Base-by-base conservation (phyloP, 2,329 filamentous ascomycete genomes). In the Pseudogymnoascus sp. region DNA sequence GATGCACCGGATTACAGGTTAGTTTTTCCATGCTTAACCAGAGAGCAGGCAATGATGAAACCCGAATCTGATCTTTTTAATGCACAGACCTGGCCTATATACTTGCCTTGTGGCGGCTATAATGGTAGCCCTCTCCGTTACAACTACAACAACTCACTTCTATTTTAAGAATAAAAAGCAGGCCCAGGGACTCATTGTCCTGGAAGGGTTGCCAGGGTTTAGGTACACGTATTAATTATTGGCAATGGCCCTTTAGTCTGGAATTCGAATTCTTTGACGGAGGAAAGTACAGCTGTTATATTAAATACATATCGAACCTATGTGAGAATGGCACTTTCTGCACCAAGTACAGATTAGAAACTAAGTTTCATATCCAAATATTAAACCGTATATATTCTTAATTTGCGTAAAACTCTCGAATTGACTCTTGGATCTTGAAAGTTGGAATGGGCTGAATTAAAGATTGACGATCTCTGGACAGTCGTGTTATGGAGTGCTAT, bases 1-100 rank as follows among this genome's bases (percentile, higher is more conserved):
- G 84, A 87, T 70, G 69, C 72, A 6, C 81, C 81, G 0, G 73
- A 73, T 2, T 87, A 87, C 69, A 18, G 68, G 6, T 59, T 49
- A 49, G 43, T 49, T 49, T 49, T n/a, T 49, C 43, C 43, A 28
- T 23, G 14, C 43, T 25, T 49, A 49, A 25, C 1, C 21, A 49
- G 21, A 23, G 18, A 25, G 43, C 14, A 49, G 5, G 5, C 12
- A 45, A 45, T 45, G 21, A 28, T 7, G 12, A 14, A 25, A n/a
- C 23, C 21, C 25, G 14, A 49, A 49, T 28, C 12, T 49, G 43
- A 49, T 49, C 12, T 28, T 49, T 49, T 49, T 12, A 45, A 25
- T 49, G 21, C 43, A 49, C 43, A 49, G 43, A 25, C 65, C 64
- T 5, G 67, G 64, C 31, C 64, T 64, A 31, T 69, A 59, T 6